A percentile compares a stretch with the other conserved stretches of the same genome.
These are phyloP conservation scores for Lasiosphaeria miniovina DNA, from an alignment of 495 filamentous ascomycete species.

Conservation along the genomic window DNA sequence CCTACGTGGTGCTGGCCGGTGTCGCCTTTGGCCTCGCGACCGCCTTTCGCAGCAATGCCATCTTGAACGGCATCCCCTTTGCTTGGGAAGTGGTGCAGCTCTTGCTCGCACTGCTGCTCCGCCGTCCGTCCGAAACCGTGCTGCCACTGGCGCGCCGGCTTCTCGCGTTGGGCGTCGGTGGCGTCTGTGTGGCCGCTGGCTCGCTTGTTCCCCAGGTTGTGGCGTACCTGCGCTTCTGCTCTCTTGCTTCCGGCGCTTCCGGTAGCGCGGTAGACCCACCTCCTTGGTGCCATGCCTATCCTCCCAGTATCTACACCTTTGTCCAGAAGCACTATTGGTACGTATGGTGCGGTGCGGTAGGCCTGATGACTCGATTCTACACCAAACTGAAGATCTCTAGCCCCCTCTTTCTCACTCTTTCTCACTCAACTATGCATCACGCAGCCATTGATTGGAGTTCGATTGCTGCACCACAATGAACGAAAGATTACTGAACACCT, in stretches of 20 bases:
- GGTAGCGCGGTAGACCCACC: constrained; percentile 17
- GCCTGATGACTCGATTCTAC: too few species aligned
- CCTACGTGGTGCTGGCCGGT: constrained; percentile 56
- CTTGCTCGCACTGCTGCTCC: constrained; percentile 44
- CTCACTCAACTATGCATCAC: too few species aligned
- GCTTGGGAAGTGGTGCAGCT: constrained; percentile 42
- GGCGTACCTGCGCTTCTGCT: constrained; percentile 74
- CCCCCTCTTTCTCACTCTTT: neutral
- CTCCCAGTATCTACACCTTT: constrained; percentile 88
- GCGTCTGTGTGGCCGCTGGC: constrained; percentile 62
- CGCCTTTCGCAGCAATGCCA: constrained; percentile 78
- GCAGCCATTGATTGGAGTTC: too few species aligned
- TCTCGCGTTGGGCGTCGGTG: constrained; percentile 57
- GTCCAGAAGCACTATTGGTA: constrained; percentile 92
- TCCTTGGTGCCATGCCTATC: constrained; percentile 66
- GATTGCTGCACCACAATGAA: too few species aligned
- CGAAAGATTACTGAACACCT: neutral
- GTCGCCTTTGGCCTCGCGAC: constrained; percentile 69
- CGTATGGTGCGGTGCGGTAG: constrained; percentile 19
- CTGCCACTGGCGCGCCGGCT: constrained; percentile 38
- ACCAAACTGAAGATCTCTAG: neutral
- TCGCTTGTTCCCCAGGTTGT: constrained; percentile 68
- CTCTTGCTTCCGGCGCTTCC: constrained; percentile 14
- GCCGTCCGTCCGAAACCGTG: constrained; percentile 26
- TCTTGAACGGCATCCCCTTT: constrained; percentile 70